These are phyloP conservation scores for Eudorina sp. DNA, from an alignment of 139 green algal species.

Conservation along the genomic window DNA sequence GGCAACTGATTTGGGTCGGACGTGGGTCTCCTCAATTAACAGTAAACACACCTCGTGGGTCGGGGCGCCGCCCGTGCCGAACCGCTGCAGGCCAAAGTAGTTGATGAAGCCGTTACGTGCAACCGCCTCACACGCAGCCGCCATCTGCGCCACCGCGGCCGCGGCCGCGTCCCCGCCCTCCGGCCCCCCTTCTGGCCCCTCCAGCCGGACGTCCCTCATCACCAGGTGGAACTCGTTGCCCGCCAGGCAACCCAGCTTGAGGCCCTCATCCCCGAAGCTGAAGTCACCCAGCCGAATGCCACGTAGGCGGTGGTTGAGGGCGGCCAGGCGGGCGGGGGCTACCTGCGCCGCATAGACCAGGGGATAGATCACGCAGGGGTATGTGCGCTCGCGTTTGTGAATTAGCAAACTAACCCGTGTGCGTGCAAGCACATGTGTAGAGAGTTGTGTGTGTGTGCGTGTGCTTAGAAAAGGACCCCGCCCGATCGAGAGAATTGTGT, in stretches of 20 bases:
- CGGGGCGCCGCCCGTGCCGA: conserved; percentile 80
- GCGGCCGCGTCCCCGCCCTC: background rate
- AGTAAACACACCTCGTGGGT: conserved; percentile 88
- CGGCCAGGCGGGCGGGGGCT: conserved; percentile 43
- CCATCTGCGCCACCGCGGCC: conserved; percentile 22
- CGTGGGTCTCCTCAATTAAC: too few relatives aligned
- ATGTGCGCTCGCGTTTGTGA: too few relatives aligned
- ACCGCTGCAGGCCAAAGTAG: conserved; percentile 97
- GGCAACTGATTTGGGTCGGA: too few relatives aligned
- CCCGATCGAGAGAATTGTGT: too few relatives aligned
- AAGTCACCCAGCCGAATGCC: conserved; percentile 84
- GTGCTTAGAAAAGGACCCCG: too few relatives aligned
- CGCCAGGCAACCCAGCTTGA: conserved; percentile 81
- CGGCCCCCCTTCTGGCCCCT: background rate
- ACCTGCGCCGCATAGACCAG: conserved; percentile 10
- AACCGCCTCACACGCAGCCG: conserved; percentile 65
- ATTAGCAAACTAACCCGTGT: too few relatives aligned
- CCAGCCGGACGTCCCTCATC: conserved; percentile 62
- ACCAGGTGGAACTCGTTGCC: conserved; percentile 91
- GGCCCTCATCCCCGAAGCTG: conserved; percentile 47
- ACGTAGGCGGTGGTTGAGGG: conserved; percentile 61
- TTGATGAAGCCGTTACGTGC: conserved; percentile 89
- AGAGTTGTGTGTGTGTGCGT: too few relatives aligned
- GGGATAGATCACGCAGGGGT: too few relatives aligned
- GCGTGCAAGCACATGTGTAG: too few relatives aligned